phyloP scores from a whole-genome alignment of 1,139 yeast genomes.

The Zygosaccharomyces sapae region DNA sequence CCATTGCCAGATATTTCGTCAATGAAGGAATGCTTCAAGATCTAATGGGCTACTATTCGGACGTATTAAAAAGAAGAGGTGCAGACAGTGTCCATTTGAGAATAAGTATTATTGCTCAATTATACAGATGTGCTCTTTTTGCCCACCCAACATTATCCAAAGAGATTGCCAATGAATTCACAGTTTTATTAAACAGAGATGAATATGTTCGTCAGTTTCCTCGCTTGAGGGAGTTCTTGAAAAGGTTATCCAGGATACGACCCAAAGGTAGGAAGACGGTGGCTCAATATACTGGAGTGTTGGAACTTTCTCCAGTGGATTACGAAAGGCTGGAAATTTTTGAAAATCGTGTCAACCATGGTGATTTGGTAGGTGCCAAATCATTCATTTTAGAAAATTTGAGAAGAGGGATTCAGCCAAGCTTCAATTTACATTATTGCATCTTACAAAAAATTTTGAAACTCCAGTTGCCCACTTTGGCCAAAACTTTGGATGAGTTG shows the following conservation, averaged over 20 bases:
- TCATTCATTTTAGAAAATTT: slow-evolving; percentile 18
- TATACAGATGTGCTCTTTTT: slow-evolving; percentile 21
- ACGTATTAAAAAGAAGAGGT: slow-evolving; percentile 9
- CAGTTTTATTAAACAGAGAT: slow-evolving; percentile 15
- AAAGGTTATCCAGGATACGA: slow-evolving; percentile 8
- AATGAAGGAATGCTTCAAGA: slow-evolving; percentile 21
- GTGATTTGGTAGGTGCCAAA: slow-evolving; percentile 18
- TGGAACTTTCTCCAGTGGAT: slow-evolving; percentile 8
- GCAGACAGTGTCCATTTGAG: slow-evolving; percentile 14
- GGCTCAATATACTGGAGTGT: neutral
- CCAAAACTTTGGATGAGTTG: slow-evolving; percentile 20
- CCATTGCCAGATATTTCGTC: slow-evolving; percentile 24
- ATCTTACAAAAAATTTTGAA: slow-evolving; percentile 21
- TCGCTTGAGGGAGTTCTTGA: slow-evolving; percentile 13
- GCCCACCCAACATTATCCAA: slow-evolving; percentile 22
- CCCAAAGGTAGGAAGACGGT: slow-evolving; percentile 6
- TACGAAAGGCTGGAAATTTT: slow-evolving; percentile 9
- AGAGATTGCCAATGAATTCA: slow-evolving; percentile 24
- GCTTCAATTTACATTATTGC: slow-evolving; percentile 23
- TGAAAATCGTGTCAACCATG: slow-evolving; percentile 6
- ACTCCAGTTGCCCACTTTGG: slow-evolving; percentile 15
- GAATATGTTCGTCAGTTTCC: slow-evolving; percentile 14
- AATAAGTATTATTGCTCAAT: slow-evolving; percentile 15
- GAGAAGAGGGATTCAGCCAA: slow-evolving; percentile 25
- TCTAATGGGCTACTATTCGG: slow-evolving; percentile 21